These are phyloP conservation scores for Neurospora tetraspora DNA, from an alignment of 495 filamentous ascomycete species.

Conservation along the genomic window DNA sequence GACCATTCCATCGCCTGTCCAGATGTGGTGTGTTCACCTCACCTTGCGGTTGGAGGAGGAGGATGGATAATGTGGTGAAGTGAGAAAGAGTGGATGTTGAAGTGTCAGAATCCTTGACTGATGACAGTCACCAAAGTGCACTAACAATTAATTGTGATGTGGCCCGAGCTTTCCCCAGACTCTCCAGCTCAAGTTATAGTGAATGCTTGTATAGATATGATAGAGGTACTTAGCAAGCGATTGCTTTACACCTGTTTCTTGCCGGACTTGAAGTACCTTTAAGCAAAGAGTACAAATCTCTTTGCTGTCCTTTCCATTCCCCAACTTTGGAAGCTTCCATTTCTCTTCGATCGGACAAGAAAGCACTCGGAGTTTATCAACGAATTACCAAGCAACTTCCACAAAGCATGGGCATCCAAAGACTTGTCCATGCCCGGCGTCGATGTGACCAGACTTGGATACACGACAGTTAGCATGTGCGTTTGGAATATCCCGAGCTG, in stretches of 20 bases:
- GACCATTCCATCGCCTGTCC: conserved; percentile 32
- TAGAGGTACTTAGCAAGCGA: background rate
- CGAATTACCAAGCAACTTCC: background rate
- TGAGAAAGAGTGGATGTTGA: background rate
- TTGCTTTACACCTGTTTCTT: accelerated
- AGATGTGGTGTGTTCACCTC: background rate
- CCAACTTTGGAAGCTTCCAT: background rate
- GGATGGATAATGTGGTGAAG: background rate
- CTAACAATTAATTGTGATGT: background rate
- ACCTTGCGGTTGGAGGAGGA: background rate
- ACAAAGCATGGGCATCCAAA: background rate
- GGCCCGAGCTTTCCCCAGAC: background rate
- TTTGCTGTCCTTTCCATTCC: background rate
- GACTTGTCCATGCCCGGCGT: no score
- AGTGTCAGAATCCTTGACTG: background rate
- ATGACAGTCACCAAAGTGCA: background rate
- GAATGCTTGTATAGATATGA: background rate
- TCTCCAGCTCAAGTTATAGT: background rate
- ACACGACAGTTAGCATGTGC: background rate
- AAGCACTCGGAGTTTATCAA: background rate
- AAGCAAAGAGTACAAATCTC: background rate
- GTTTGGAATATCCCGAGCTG: background rate
- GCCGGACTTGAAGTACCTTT: background rate
- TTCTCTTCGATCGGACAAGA: background rate
- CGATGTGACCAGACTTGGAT: background rate